Base-by-base conservation (phyloP, 495 filamentous ascomycete species). In the Cudoniella acicularis region DNA sequence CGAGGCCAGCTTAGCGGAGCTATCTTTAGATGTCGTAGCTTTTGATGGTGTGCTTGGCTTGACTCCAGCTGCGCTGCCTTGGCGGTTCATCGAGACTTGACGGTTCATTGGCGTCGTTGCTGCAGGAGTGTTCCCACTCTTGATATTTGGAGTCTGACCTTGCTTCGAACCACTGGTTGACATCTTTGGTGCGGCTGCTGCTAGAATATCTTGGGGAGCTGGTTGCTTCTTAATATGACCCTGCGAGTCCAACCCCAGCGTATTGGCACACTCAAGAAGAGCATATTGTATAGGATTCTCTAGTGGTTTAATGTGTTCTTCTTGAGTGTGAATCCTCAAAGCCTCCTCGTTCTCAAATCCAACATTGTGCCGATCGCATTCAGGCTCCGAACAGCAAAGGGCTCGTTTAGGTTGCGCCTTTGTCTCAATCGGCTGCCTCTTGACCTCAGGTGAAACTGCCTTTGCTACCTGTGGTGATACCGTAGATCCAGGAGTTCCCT, bases 281-380 rank as follows among this genome's bases (percentile, higher is more conserved):
- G 72, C 66, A 58, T 74, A 87, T 26, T 73, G 72, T 3, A 75
- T n/a, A 0, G 84, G 79, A 55, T 87, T 71, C 43, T 78, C 73
- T 1, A 75, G 69, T 18, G 80, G 80, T 54, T 74, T 77, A 40
- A 75, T 62, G 52, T 87, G 84, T 64, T 81, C 81, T 26, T 82
- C 76, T 24, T 78, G 71, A 17, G 66, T 67, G 62, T 87, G 84
- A 10, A 66, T 65, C 18, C 75, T 71, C 49, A 78, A 69, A 23
- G 77, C 77, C 52, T 83, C 78, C 57, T 83, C 78, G 10, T 64
- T 81, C 25, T 75, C 68, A 57, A 86, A 87, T 1, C 79, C 82
- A 17, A 72, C 67, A 49, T 59, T 61, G 46, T 64, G 62, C 20
- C 65, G 52, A 0, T 67, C 65, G 36, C 65, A 67, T n/a, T 67